phyloP scores from a whole-genome alignment of 768 basidiomycete species.

The Lentinus tigrinus region DNA sequence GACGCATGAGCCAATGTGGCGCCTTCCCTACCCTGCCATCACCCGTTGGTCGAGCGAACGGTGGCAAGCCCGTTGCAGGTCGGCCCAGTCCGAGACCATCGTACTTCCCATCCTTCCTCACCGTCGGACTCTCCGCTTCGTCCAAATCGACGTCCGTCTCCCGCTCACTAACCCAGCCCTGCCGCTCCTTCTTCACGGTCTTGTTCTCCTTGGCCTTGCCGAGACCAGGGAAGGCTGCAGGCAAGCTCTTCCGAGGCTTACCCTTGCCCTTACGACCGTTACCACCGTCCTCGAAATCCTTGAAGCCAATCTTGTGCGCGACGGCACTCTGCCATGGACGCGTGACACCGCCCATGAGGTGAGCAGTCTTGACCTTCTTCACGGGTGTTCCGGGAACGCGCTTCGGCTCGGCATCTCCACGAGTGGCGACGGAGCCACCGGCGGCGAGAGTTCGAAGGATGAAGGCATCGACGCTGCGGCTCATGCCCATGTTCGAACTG shows the following conservation, averaged over 20 bases:
- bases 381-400: slow-evolving; percentile 78
- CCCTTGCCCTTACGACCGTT: slow-evolving; percentile 41
- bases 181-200: slow-evolving; percentile 22
- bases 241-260: slow-evolving; percentile 70
- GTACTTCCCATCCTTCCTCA: slow-evolving; percentile 52
- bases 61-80: slow-evolving; percentile 34
- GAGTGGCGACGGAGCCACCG: slow-evolving; percentile 47
- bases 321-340: slow-evolving; percentile 84
- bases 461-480: slow-evolving; percentile 55
- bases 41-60: slow-evolving; percentile 17
- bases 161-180: slow-evolving; percentile 5
- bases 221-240: slow-evolving; percentile 61
- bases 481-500: slow-evolving; percentile 29
- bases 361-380: slow-evolving; percentile 66
- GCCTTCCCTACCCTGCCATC: slow-evolving; percentile 34
- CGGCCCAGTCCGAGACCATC: slow-evolving; percentile 66
- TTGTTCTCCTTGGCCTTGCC: slow-evolving; percentile 28
- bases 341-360: slow-evolving; percentile 40
- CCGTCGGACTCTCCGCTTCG: slow-evolving; percentile 65
- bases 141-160: slow-evolving; percentile 52
- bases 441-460: slow-evolving; percentile 67
- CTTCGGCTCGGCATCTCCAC: slow-evolving; percentile 44
- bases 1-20: slow-evolving; percentile 61
- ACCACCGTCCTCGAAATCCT: slow-evolving; percentile 36
- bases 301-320: slow-evolving; percentile 63